Evolutionary conservation across 768 basidiomycete species (phyloP), one percentile per base, ranked within the genome.

Genomic region (Lactarius hengduanensis): DNA sequence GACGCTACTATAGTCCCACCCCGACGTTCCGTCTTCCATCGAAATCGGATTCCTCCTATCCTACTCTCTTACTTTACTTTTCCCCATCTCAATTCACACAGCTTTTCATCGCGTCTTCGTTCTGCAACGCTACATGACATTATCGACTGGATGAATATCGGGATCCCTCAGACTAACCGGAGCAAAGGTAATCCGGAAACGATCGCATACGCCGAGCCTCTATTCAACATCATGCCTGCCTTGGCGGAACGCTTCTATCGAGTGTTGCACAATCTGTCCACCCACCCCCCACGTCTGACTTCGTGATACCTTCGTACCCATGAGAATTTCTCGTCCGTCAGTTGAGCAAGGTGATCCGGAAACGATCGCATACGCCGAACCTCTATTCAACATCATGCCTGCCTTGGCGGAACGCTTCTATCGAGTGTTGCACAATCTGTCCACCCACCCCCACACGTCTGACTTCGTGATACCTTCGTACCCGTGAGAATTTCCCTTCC

Each of bases 241-340:
- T 78, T 97, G 32, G 94, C 95, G 2, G 94, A 96, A 73, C 87
- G 88, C 62, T 90, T 88, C 72, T 95, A 96, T 73, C 85, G 84
- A 41, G 82, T 96, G 58, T 78, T 98, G 22, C 83, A 91, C 73
- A 91, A 96, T 66, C 83, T 98, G 0, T 96, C 92, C 77, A 82
- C 87, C n/a, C 93, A 98, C 72, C 84, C 89, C 9, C 82, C 47
- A 96, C 95, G 0, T 91, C 91, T 0, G 86, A 88, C 41, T 86
- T 88, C 63, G 88, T 86, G 5, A 88, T 91, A 96, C 73, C 82
- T 97, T 40, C 88, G 92, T 41, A 92, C 91, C 2, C 82, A 88
- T 10, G 91, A 96, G 75, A 88, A 95, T 72, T 98, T 95, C 79
- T 94, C 72, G 86, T 86, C 3, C 84, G 91, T 28, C 95, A 97